Percentiles rank a stretch among this genome's conserved stretches.
phyloP scores from a whole-genome alignment of 768 basidiomycete species.

The Rhodotorula diobovata region DNA sequence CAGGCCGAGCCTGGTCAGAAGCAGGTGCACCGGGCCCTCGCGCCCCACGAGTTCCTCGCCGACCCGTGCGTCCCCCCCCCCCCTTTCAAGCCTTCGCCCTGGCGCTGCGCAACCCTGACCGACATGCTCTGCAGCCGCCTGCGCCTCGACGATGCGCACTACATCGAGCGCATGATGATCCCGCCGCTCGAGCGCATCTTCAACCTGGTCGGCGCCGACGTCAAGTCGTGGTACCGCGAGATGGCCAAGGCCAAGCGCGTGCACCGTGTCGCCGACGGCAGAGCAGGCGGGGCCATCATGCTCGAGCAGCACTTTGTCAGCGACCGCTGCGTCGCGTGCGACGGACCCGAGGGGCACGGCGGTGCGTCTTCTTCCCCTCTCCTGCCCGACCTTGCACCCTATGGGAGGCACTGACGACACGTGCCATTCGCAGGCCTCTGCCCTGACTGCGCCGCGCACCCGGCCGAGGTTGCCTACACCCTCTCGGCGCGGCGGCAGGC shows the following conservation, averaged over 20 bases:
- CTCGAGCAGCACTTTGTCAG: conserved; percentile 38
- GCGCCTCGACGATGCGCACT: conserved; percentile 77
- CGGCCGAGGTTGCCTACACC: conserved; percentile 58
- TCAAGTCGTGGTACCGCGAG: conserved; percentile 77
- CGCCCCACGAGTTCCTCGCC: conserved; percentile 63
- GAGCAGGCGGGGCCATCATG: background rate
- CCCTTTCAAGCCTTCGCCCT: background rate
- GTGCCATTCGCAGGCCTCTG: conserved; percentile 61
- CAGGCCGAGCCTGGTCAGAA: conserved; percentile 57
- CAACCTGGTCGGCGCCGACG: conserved; percentile 82
- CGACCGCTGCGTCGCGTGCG: conserved; percentile 26
- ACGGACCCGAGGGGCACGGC: conserved; percentile 5
- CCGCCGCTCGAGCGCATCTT: conserved; percentile 87
- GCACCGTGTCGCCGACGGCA: background rate
- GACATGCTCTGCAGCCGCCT: conserved; percentile 8
- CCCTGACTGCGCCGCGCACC: conserved; percentile 55
- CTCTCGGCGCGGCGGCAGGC: conserved; percentile 57
- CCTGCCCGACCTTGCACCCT: no score
- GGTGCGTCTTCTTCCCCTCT: conserved; percentile 6
- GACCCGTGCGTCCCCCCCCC: conserved; percentile 55
- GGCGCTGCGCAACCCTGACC: background rate
- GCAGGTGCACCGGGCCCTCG: conserved; percentile 68
- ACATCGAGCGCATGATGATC: conserved; percentile 79
- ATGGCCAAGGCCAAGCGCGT: conserved; percentile 55
- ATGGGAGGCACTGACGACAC: no score